These are phyloP conservation scores for Aspergillus fischeri DNA, from an alignment of 2,329 filamentous ascomycete genomes.

Conservation along the genomic window DNA sequence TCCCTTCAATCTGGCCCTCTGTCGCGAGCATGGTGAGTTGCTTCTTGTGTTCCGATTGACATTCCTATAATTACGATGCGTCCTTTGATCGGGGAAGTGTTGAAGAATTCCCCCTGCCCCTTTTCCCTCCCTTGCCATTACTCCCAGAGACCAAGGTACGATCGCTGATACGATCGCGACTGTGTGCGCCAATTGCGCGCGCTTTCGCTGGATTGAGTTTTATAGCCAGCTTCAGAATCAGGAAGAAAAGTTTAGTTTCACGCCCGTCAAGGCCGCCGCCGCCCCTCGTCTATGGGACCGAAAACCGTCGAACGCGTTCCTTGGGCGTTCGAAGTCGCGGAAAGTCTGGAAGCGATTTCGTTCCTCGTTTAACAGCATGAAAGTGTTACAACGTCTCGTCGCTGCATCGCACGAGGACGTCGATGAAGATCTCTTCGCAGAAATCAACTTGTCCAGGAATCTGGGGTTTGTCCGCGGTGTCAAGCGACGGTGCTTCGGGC, in stretches of 20 bases:
- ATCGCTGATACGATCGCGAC: neutral
- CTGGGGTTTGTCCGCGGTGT: constrained; percentile 29
- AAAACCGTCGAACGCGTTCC: constrained; percentile 40
- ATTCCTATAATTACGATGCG: neutral
- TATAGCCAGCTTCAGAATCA: constrained; percentile 5
- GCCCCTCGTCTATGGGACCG: constrained; percentile 43
- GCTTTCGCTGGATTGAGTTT: neutral
- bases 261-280: constrained; percentile 35
- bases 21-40: constrained; percentile 8
- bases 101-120: neutral
- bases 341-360: constrained; percentile 46
- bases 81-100: neutral
- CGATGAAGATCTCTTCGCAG: constrained; percentile 24
- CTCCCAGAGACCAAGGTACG: neutral
- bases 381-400: constrained; percentile 23
- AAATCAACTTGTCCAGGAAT: constrained; percentile 31
- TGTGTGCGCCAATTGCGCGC: neutral
- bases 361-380: constrained; percentile 33
- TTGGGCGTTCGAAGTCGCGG: constrained; percentile 36
- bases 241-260: constrained; percentile 36
- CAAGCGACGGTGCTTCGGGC: constrained; percentile 32
- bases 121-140: neutral
- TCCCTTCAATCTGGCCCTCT: neutral
- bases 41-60: neutral
- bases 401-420: constrained; percentile 12